Evolutionary conservation across 73 alveolate genomes (phyloP).

Genomic region (Stentor coeruleus): DNA sequence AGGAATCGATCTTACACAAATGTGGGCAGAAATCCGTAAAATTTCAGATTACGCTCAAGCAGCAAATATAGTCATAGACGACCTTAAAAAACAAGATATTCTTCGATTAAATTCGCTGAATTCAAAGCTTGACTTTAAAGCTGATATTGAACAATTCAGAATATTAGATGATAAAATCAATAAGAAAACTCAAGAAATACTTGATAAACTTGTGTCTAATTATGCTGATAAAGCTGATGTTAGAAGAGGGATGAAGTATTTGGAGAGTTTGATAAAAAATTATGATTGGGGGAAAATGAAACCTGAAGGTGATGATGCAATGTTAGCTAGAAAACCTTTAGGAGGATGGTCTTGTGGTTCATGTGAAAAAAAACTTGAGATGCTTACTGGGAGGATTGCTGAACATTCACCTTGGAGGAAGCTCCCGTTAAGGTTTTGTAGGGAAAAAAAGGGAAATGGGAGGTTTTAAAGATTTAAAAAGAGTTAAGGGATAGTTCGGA

Average conservation of each 20-base stretch:
- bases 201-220: slow-evolving; percentile 51
- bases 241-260: slow-evolving; percentile 39
- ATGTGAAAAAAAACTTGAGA: slow-evolving; percentile 61
- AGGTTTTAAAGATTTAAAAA: too few species aligned
- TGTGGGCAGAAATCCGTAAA: background rate
- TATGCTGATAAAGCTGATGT: background rate
- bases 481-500: slow-evolving; percentile 85
- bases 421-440: slow-evolving; percentile 71
- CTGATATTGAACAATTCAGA: background rate
- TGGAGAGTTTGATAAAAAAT: slow-evolving; percentile 62
- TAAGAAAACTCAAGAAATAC: slow-evolving; percentile 66
- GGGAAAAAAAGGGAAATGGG: too few species aligned
- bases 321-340: slow-evolving; percentile 83
- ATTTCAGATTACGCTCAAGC: background rate
- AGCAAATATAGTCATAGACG: background rate
- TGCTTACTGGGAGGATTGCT: slow-evolving; percentile 58
- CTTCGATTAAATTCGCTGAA: too few species aligned
- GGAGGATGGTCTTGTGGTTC: slow-evolving; percentile 89
- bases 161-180: slow-evolving; percentile 47
- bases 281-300: slow-evolving; percentile 34
- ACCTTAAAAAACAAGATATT: background rate
- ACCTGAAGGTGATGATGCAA: slow-evolving; percentile 73
- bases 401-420: slow-evolving; percentile 75
- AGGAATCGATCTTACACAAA: background rate
- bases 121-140: background rate